A percentile compares a stretch with the other conserved stretches of the same genome.
phyloP scores from a whole-genome alignment of 495 filamentous ascomycete species.

The Penicillium steckii region DNA sequence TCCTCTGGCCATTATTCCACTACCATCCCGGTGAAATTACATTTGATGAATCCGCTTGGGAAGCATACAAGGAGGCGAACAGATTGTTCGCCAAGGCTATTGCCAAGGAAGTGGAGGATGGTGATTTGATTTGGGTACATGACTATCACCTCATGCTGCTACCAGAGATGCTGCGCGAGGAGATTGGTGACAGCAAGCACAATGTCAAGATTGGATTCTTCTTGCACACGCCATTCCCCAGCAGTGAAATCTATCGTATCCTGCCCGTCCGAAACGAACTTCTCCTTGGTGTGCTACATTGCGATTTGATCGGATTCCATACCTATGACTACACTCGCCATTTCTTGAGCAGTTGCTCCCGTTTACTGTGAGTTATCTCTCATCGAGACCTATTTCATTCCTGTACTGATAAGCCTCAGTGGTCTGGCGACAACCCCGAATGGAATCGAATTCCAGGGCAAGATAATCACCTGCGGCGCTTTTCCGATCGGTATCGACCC shows the following conservation, averaged over 20 bases:
- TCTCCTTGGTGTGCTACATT: slow-evolving; percentile 79
- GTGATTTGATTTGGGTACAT: slow-evolving; percentile 94
- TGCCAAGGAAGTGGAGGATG: slow-evolving; percentile 77
- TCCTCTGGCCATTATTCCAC: slow-evolving; percentile 96
- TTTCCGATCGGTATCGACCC: slow-evolving; percentile 98
- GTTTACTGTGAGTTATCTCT: slow-evolving; percentile 67
- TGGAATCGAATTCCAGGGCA: slow-evolving; percentile 82
- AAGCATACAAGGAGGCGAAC: slow-evolving; percentile 89
- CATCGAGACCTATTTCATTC: background rate
- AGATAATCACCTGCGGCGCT: slow-evolving; percentile 81
- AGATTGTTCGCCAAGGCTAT: slow-evolving; percentile 81
- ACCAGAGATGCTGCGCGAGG: slow-evolving; percentile 88
- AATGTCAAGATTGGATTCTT: slow-evolving; percentile 98
- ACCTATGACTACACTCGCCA: slow-evolving; percentile 96
- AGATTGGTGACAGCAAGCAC: slow-evolving; percentile 68
- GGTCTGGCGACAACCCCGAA: slow-evolving; percentile 80
- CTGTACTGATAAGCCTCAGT: slow-evolving; percentile 39
- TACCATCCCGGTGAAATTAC: slow-evolving; percentile 98
- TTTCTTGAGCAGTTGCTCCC: slow-evolving; percentile 88
- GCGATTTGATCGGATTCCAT: slow-evolving; percentile 94
- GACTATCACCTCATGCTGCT: slow-evolving; percentile 98
- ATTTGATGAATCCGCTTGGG: slow-evolving; percentile 92
- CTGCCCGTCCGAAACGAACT: slow-evolving; percentile 88
- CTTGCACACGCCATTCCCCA: slow-evolving; percentile 96
- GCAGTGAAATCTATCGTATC: slow-evolving; percentile 93